Conservation (phyloP, 1,284 basidiomycete genomes). For the Testicularia cyperi region DNA sequence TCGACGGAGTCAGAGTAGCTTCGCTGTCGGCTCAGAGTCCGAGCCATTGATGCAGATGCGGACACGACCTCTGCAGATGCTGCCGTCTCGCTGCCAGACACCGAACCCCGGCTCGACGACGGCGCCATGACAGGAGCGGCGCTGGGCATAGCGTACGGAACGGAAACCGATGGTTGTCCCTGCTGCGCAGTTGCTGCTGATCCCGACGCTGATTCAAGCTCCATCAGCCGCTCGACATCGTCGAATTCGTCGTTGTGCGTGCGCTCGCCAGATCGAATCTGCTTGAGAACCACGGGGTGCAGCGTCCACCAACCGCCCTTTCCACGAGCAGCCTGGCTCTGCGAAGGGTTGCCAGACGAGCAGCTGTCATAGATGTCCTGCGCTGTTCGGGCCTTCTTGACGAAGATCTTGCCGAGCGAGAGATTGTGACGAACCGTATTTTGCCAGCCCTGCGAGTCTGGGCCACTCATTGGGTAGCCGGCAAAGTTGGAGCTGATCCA, state of each 20-base stretch:
- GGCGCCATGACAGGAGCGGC: too few species aligned
- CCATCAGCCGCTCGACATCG: constrained; percentile 33
- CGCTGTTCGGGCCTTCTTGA: constrained; percentile 44
- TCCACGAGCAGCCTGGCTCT: constrained; percentile 44
- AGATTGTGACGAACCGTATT: constrained; percentile 56
- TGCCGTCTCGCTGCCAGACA: background rate
- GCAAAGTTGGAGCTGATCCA: constrained; percentile 50
- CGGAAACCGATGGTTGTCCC: background rate
- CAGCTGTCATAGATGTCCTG: constrained; percentile 49
- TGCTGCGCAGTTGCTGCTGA: background rate
- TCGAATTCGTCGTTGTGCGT: constrained; percentile 37
- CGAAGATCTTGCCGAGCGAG: constrained; percentile 49
- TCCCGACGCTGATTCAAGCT: constrained; percentile 23
- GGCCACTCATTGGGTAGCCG: constrained; percentile 42
- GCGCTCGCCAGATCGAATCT: constrained; percentile 31
- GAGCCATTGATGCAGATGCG: too few species aligned
- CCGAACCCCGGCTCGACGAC: too few species aligned
- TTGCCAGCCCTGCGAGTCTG: constrained; percentile 52
- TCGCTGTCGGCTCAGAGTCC: constrained; percentile 22
- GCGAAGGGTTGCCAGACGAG: constrained; percentile 38
- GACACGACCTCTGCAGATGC: background rate
- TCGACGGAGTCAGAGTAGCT: constrained; percentile 41
- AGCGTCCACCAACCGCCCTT: constrained; percentile 53
- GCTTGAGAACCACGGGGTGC: constrained; percentile 25
- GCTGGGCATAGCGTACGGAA: too few species aligned